Evolutionary conservation across 441 rosid species (phyloP).

Genomic region (Theobroma grandiflorum): DNA sequence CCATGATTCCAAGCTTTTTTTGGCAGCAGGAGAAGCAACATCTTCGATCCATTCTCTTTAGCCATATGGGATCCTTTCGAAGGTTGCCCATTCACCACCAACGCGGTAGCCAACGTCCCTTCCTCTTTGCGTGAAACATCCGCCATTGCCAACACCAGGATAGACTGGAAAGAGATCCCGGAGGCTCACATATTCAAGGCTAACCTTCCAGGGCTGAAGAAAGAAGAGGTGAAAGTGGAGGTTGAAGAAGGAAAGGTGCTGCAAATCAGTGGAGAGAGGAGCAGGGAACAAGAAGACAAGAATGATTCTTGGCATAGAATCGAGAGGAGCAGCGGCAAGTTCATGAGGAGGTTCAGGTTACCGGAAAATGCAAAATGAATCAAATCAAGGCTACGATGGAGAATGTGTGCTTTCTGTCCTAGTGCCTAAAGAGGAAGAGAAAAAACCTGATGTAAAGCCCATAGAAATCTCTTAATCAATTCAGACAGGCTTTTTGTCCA

Average conservation of each 20-base stretch:
- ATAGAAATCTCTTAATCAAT: slow-evolving; percentile 34
- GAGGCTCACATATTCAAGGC: slow-evolving; percentile 64
- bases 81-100: neutral
- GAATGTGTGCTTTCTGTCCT: slow-evolving; percentile 49
- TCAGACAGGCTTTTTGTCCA: slow-evolving; percentile 10
- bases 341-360: slow-evolving; percentile 57
- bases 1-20: neutral
- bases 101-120: neutral
- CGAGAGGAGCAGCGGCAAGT: slow-evolving; percentile 54
- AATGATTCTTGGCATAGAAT: slow-evolving; percentile 55
- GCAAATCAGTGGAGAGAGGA: slow-evolving; percentile 59
- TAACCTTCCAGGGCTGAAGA: slow-evolving; percentile 45
- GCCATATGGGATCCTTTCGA: neutral
- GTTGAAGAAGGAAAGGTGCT: slow-evolving; percentile 48
- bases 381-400: slow-evolving; percentile 55
- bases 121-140: neutral
- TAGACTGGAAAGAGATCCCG: slow-evolving; percentile 9
- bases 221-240: neutral
- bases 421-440: too few relatives aligned
- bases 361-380: slow-evolving; percentile 53
- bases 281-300: slow-evolving; percentile 55
- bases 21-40: neutral
- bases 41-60: neutral
- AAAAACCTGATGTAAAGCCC: slow-evolving; percentile 51
- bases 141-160: neutral